phyloP scores from a whole-genome alignment of 2,329 filamentous ascomycete species.

The Pseudocercospora macadamiae region DNA sequence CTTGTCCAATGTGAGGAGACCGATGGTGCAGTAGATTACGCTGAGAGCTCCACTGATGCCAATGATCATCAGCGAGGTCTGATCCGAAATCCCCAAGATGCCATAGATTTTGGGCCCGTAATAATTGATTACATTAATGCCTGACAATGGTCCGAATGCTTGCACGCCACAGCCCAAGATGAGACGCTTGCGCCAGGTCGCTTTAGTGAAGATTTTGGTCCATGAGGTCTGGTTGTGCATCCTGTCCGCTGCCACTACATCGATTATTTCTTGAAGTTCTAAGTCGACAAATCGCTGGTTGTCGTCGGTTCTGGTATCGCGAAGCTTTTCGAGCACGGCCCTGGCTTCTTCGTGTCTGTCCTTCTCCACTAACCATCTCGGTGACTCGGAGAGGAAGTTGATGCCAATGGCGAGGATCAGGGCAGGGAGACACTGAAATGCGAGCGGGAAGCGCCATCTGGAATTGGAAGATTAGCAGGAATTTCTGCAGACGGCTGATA shows the following conservation, averaged over 20 bases:
- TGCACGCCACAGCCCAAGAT: not conserved
- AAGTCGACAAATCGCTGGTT: not conserved
- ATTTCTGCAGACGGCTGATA: conserved; percentile 33
- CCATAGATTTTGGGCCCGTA: conserved; percentile 27
- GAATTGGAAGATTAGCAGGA: conserved; percentile 40
- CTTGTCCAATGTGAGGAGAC: conserved; percentile 40
- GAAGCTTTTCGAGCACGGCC: conserved; percentile 39
- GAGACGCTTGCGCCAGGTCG: not conserved
- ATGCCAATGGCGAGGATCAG: conserved; percentile 49
- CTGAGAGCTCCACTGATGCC: conserved; percentile 27
- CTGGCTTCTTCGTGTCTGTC: conserved; percentile 52
- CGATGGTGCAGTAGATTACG: conserved; percentile 27
- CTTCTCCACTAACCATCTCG: conserved; percentile 50
- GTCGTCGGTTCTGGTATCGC: not conserved
- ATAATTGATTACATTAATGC: conserved; percentile 18
- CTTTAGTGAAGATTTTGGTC: not conserved
- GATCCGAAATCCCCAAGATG: conserved; percentile 22
- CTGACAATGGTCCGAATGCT: conserved; percentile 2
- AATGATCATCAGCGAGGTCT: conserved; percentile 25
- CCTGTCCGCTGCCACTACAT: not conserved
- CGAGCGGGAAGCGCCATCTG: conserved; percentile 57
- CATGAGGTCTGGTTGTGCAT: not conserved
- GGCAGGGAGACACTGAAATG: conserved; percentile 57
- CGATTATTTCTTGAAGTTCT: not conserved
- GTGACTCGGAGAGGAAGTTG: conserved; percentile 49